Percentiles rank a stretch among this genome's conserved stretches.
Conservation (phyloP, 192 early-diverging fungal genomes). For the Phlyctochytrium bullatum region DNA sequence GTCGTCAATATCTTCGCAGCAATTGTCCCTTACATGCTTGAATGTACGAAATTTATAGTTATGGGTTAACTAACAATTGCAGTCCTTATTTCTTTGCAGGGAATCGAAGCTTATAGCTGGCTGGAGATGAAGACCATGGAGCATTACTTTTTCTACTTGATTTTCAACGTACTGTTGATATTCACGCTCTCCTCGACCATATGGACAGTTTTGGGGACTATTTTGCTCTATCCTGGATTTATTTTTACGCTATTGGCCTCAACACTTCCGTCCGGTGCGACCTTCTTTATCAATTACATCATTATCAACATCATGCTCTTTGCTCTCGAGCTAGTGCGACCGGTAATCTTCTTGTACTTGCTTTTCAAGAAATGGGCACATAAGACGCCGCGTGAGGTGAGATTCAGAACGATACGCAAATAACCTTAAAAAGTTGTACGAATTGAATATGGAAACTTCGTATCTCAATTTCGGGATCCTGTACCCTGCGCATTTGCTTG, state of each 20-base stretch:
- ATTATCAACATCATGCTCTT: constrained; percentile 41
- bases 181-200: constrained; percentile 29
- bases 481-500: constrained; percentile 48
- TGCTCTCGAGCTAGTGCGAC: constrained; percentile 43
- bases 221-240: constrained; percentile 34
- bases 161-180: constrained; percentile 57
- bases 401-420: background rate
- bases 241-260: constrained; percentile 33
- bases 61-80: too few species aligned
- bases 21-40: constrained; percentile 45
- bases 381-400: constrained; percentile 44
- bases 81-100: constrained; percentile 37
- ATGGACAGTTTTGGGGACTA: constrained; percentile 2
- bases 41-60: too few species aligned
- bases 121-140: constrained; percentile 37
- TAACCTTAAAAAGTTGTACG: constrained; percentile 22
- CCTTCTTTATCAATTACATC: constrained; percentile 55
- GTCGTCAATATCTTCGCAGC: constrained; percentile 25
- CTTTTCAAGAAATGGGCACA: constrained; percentile 21
- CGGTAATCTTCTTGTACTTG: constrained; percentile 32
- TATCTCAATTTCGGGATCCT: constrained; percentile 47
- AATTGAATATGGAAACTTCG: constrained; percentile 35
- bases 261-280: constrained; percentile 35
- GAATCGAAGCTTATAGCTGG: constrained; percentile 23
- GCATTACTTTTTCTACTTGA: constrained; percentile 50